phyloP scores from a whole-genome alignment of 1,139 yeast genomes.

The Yamadazyma sp. region DNA sequence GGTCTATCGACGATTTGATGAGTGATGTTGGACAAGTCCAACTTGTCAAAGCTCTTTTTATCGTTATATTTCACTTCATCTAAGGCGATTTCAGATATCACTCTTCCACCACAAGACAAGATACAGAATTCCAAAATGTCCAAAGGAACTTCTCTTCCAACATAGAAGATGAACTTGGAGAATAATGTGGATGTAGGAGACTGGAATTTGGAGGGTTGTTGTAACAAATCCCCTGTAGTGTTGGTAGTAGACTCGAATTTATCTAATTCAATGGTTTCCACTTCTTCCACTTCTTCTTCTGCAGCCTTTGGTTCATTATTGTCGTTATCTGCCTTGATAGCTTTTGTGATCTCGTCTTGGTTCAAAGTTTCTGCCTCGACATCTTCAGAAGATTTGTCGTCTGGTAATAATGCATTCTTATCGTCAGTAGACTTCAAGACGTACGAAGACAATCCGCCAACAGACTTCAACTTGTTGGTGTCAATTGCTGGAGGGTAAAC shows the following conservation, averaged over 20 bases:
- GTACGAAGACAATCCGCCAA: slow-evolving; percentile 88
- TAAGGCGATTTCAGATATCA: slow-evolving; percentile 82
- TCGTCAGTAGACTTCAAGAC: slow-evolving; percentile 53
- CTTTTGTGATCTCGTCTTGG: slow-evolving; percentile 46
- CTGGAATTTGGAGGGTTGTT: slow-evolving; percentile 72
- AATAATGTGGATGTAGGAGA: slow-evolving; percentile 65
- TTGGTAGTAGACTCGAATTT: slow-evolving; percentile 64
- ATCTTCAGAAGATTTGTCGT: slow-evolving; percentile 14
- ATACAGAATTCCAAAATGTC: slow-evolving; percentile 88
- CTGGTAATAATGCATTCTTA: slow-evolving; percentile 42
- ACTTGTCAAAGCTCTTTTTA: slow-evolving; percentile 39
- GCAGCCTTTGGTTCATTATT: slow-evolving; percentile 34
- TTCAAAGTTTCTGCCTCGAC: slow-evolving; percentile 43
- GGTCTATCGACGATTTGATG: slow-evolving; percentile 97
- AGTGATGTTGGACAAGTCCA: slow-evolving; percentile 71
- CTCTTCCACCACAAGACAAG: slow-evolving; percentile 82
- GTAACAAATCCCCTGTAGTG: slow-evolving; percentile 71
- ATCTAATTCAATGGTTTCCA: slow-evolving; percentile 56
- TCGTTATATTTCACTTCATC: slow-evolving; percentile 63
- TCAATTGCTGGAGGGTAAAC: slow-evolving; percentile 91
- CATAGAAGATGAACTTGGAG: slow-evolving; percentile 72
- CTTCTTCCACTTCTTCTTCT: slow-evolving; percentile 42
- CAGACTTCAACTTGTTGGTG: slow-evolving; percentile 67
- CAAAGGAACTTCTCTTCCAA: slow-evolving; percentile 95
- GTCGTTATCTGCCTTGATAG: slow-evolving; percentile 49